Base-by-base conservation (phyloP, 495 filamentous ascomycete genomes). In the Bacidia gigantensis region DNA sequence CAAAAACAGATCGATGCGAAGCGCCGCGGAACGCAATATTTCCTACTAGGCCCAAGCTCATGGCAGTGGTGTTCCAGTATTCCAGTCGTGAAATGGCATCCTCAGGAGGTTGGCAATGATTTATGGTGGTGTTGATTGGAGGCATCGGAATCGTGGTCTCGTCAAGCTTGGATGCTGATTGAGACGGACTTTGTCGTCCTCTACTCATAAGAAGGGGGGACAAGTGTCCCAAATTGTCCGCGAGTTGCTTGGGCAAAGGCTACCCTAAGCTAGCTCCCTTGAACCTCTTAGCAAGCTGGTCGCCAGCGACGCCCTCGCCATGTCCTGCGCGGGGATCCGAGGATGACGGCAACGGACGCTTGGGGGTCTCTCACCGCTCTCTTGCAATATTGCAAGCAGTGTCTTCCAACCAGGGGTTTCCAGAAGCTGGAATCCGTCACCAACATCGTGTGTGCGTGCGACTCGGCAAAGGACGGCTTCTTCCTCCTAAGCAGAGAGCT, bases 241-340 rank as follows among this genome's bases (percentile, higher is more conserved):
- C 29, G 29, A 7, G 29, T 14, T 35, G 29, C 29, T 35, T 35
- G 29, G 29, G 14, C 7, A 35, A 35, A 14, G 29, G 41, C 41
- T 44, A 80, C 63, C 73, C 89, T 79, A 96, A 75, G 79, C 87
- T 95, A 88, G 94, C 80, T 78, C 86, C 85, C 83, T 89, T 89
- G 75, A 96, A 84, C 77, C 87, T 83, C 82, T 96, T 96, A 95
- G 89, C 81, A 87, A 95, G 84, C 63, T 82, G 82, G 77, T 86
- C 85, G 69, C 70, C 68, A 64, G 70, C 72, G 54, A 63, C 67
- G 54, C 63, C 58, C 56, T 62, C 57, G 60, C 57, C 45, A 64
- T 68, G 58, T 48, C 61, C 69, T 58, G 62, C 63, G 60, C 61
- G 67, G 58, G 64, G 62, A 21, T 56, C 29, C 20, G 11, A 29